A percentile compares a stretch with the other conserved stretches of the same genome.
Conservation (phyloP, 495 filamentous ascomycete genomes). For the Tuber microsphaerosporum region DNA sequence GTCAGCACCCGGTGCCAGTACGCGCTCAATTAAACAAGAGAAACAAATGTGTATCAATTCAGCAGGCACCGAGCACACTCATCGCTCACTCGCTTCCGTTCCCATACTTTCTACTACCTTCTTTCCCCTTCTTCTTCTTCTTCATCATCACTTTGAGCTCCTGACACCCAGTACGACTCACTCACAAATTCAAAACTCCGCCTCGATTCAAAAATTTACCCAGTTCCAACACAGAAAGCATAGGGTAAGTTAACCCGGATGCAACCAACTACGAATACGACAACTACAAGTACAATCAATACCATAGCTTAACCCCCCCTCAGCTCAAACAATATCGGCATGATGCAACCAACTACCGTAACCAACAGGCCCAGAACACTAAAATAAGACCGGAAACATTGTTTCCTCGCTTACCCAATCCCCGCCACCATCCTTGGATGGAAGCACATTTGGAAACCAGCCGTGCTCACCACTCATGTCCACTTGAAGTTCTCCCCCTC, state of each 20-base stretch:
- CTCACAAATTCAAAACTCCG: background rate
- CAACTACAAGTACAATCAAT: background rate
- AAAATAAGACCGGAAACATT: slow-evolving; percentile 5
- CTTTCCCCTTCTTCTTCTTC: background rate
- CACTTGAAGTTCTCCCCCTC: slow-evolving; percentile 64
- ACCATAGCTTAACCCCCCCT: background rate
- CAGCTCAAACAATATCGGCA: background rate
- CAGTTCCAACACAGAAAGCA: background rate
- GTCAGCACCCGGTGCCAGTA: background rate
- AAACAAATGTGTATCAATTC: background rate
- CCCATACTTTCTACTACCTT: background rate
- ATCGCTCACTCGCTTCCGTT: background rate
- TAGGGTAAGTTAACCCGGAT: background rate
- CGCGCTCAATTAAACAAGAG: background rate
- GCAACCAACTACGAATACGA: background rate
- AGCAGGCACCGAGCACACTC: background rate
- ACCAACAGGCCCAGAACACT: background rate
- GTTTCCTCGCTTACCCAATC: slow-evolving; percentile 7
- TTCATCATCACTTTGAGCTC: background rate
- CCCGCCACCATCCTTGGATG: slow-evolving; percentile 47
- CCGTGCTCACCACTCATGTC: slow-evolving; percentile 58
- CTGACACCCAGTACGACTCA: background rate
- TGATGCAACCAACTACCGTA: background rate
- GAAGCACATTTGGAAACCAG: slow-evolving; percentile 63
- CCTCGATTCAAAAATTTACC: background rate